A percentile compares a stretch with the other conserved stretches of the same genome.
Conservation (phyloP, 306 rosid species). For the peach (Prunus persica) region DNA sequence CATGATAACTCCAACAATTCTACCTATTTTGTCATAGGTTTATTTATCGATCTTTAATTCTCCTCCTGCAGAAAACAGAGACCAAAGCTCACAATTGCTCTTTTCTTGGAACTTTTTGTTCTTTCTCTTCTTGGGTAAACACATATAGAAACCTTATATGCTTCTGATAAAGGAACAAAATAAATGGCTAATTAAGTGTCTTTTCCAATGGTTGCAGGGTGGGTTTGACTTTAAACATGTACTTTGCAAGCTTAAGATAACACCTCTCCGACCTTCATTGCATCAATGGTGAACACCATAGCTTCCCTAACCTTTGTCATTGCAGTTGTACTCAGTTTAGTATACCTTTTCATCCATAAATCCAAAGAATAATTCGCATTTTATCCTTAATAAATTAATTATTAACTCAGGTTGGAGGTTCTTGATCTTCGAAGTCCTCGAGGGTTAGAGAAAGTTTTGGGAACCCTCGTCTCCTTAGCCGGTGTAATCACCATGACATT, state of each 20-base stretch:
- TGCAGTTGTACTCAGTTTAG: constrained; percentile 60
- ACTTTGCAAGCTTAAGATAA: constrained; percentile 70
- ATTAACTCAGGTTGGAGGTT: constrained; percentile 41
- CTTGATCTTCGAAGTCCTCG: constrained; percentile 43
- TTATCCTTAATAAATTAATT: neutral
- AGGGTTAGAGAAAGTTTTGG: constrained; percentile 63
- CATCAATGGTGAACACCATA: constrained; percentile 64
- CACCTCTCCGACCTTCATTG: constrained; percentile 71
- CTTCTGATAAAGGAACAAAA: neutral
- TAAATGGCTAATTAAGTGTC: neutral
- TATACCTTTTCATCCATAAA: neutral
- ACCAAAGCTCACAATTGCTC: constrained; percentile 59
- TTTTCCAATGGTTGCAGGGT: constrained; percentile 40
- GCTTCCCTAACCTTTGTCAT: constrained; percentile 66
- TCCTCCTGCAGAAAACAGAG: constrained; percentile 46
- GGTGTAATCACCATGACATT: constrained; percentile 75
- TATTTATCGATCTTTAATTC: neutral
- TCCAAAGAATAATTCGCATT: neutral
- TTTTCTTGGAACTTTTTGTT: constrained; percentile 60
- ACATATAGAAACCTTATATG: neutral
- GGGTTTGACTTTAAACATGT: constrained; percentile 54
- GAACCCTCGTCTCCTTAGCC: constrained; percentile 59
- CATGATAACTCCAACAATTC: neutral
- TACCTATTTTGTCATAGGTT: neutral
- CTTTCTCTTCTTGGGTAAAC: constrained; percentile 73